Evolutionary conservation across 495 filamentous ascomycete genomes (phyloP).

Genomic region (Annulohypoxylon maeteangense): DNA sequence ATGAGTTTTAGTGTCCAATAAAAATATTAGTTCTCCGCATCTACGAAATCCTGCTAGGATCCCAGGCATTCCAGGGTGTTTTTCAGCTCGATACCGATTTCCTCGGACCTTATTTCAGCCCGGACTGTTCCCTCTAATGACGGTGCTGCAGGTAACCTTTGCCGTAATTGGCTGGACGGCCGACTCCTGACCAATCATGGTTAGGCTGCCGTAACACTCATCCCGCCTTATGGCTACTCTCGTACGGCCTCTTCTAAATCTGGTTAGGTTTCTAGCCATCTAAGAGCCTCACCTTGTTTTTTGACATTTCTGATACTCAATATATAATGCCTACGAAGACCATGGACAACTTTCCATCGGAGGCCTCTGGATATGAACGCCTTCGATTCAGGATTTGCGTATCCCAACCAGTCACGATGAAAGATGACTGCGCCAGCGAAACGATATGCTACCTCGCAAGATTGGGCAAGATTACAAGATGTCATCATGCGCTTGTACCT

Average conservation of each 20-base stretch:
- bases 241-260: slow-evolving; percentile 13
- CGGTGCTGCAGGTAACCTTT: slow-evolving; percentile 46
- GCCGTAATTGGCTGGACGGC: slow-evolving; percentile 38
- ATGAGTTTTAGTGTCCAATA: slow-evolving; percentile 27
- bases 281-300: slow-evolving; percentile 19
- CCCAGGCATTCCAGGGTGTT: slow-evolving; percentile 11
- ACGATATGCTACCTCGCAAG: slow-evolving; percentile 42
- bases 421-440: slow-evolving; percentile 31
- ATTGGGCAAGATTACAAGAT: slow-evolving; percentile 44
- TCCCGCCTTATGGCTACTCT: slow-evolving; percentile 38
- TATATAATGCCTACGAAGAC: slow-evolving; percentile 25
- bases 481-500: slow-evolving; percentile 46
- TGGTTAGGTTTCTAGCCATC: slow-evolving; percentile 12
- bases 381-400: slow-evolving; percentile 28
- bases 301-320: neutral
- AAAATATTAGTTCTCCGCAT: slow-evolving; percentile 44
- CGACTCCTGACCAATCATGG: slow-evolving; percentile 39
- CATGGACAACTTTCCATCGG: slow-evolving; percentile 29
- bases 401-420: slow-evolving; percentile 32
- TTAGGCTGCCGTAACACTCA: slow-evolving; percentile 11
- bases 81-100: slow-evolving; percentile 44
- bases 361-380: slow-evolving; percentile 29
- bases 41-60: slow-evolving; percentile 1
- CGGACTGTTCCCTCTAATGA: slow-evolving; percentile 33
- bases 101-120: slow-evolving; percentile 45